Evolutionary conservation across 2,329 filamentous ascomycete species (phyloP), one percentile per base, ranked within the genome.

Genomic region (Aspergillus novoparasiticus): DNA sequence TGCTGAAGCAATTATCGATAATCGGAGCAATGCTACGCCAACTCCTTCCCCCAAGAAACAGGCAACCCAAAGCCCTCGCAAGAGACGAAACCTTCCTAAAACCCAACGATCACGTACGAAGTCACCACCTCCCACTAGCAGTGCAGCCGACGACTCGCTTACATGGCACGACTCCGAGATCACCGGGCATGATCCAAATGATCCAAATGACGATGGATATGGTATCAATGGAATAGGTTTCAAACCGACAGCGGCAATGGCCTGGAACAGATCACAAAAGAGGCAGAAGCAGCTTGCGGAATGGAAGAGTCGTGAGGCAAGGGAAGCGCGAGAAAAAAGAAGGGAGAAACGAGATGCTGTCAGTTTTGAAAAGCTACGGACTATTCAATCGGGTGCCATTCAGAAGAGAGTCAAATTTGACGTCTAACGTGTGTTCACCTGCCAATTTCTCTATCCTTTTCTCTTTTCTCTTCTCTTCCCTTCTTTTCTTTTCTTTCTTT

Each of bases 151-250:
- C 58, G 71, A 77, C 59, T 69, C 77, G 12, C 69, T 79, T 55
- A 79, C 78, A 62, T 89, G 87, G 87, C 83, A 84, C 69, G 84
- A 87, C 66, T 80, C 81, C 43, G 87, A 89, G 71, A 89, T 89
- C 69, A 89, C 87, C 6, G 86, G 86, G 16, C 85, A 88, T 68
- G 80, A 85, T 58, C 81, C 82, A 3, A 80, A 77, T 5, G 84
- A 87, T 59, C 84, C 84, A 8, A 83, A 83, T 45, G 87, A 89
- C 69, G 87, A 89, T 71, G 86, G 87, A 3, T 85, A 86, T 60
- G 87, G 87, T 6, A 83, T 89, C 66, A 89, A 89, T 68, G 87
- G 87, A 1, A 82, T 89, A 61, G 87, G 87, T 0, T 89, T 89
- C 73, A 83, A 82, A 63, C 87, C 87, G 4, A 89, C 86, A 2